phyloP scores from a whole-genome alignment of 225 moss, liverwort and hornwort species.

The Asterella californica region DNA sequence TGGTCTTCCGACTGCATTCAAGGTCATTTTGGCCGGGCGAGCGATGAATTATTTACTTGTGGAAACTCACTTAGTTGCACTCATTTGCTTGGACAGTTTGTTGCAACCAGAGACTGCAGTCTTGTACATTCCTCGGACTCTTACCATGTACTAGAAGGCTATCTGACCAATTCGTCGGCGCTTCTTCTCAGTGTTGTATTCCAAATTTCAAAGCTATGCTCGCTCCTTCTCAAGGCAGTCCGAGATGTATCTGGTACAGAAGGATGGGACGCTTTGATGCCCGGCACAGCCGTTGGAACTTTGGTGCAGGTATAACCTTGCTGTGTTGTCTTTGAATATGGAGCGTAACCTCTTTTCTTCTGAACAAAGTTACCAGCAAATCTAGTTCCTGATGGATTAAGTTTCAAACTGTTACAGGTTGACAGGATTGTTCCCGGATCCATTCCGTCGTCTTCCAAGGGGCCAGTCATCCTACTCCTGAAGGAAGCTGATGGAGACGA shows the following conservation, averaged over 20 bases:
- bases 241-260: constrained; percentile 66
- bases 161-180: not conserved
- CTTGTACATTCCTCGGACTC: too few relatives aligned
- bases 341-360: not conserved
- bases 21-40: too few relatives aligned
- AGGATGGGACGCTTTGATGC: constrained; percentile 91
- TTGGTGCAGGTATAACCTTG: constrained; percentile 51
- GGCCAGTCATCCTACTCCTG: constrained; percentile 69
- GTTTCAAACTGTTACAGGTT: constrained; percentile 38
- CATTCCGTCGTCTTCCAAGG: constrained; percentile 57
- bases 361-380: not conserved
- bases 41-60: too few relatives aligned
- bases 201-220: constrained; percentile 83
- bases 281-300: constrained; percentile 66
- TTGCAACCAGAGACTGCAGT: too few relatives aligned
- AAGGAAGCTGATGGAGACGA: constrained; percentile 95
- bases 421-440: constrained; percentile 81
- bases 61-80: too few relatives aligned
- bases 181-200: constrained; percentile 61
- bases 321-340: not conserved
- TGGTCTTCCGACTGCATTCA: too few relatives aligned
- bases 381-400: not conserved
- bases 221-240: constrained; percentile 80
- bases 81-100: too few relatives aligned
- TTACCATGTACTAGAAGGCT: too few relatives aligned